Evolutionary conservation across 495 filamentous ascomycete species (phyloP).

Genomic region (Podospora appendiculata): DNA sequence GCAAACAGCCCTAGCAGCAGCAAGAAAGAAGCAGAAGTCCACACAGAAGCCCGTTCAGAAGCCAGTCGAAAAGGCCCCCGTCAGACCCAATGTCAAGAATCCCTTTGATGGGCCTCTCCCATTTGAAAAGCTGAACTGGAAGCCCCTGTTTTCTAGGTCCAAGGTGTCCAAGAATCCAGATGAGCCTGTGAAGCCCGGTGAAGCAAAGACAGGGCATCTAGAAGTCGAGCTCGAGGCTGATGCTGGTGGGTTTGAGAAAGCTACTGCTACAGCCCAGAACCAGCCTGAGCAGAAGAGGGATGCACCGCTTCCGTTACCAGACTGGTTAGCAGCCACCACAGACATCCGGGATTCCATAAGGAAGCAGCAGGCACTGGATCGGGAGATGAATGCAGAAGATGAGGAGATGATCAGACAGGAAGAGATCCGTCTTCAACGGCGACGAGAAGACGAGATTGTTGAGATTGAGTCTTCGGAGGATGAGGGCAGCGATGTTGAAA

Average conservation of each 20-base stretch:
- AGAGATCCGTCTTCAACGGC: slow-evolving; percentile 21
- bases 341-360: slow-evolving; percentile 48
- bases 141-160: slow-evolving; percentile 46
- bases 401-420: slow-evolving; percentile 44
- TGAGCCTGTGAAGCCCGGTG: slow-evolving; percentile 9
- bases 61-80: slow-evolving; percentile 15
- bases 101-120: slow-evolving; percentile 76
- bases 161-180: slow-evolving; percentile 23
- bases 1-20: slow-evolving; percentile 47
- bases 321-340: slow-evolving; percentile 65
- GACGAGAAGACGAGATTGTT: slow-evolving; percentile 26
- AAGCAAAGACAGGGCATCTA: slow-evolving; percentile 12
- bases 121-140: slow-evolving; percentile 77
- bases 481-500: slow-evolving; percentile 47
- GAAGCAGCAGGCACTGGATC: slow-evolving; percentile 34
- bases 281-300: slow-evolving; percentile 45
- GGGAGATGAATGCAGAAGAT: slow-evolving; percentile 42
- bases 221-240: slow-evolving; percentile 40
- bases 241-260: slow-evolving; percentile 56
- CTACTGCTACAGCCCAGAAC: background rate
- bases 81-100: slow-evolving; percentile 33
- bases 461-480: slow-evolving; percentile 39
- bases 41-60: slow-evolving; percentile 14
- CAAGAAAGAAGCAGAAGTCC: slow-evolving; percentile 33
- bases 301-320: slow-evolving; percentile 60